Percentiles rank a stretch among this genome's conserved stretches.
phyloP scores from a whole-genome alignment of 768 basidiomycete genomes.

The Hypholoma sublateritium region DNA sequence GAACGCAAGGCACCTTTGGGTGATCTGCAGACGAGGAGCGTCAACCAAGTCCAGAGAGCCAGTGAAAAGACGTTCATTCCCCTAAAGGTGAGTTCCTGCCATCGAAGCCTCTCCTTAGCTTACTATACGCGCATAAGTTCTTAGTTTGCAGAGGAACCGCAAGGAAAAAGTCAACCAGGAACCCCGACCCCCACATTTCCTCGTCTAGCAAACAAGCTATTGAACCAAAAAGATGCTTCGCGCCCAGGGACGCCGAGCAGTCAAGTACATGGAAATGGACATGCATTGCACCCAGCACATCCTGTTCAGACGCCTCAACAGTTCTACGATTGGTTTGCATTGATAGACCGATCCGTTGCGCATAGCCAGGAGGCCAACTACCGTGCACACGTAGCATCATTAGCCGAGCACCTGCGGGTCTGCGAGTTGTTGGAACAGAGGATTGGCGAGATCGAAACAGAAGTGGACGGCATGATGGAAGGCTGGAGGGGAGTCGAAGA shows the following conservation, averaged over 20 bases:
- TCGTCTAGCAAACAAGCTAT: slow-evolving; percentile 15
- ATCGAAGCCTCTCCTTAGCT: neutral
- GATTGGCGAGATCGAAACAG: slow-evolving; percentile 70
- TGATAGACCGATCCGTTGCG: slow-evolving; percentile 86
- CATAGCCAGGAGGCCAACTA: slow-evolving; percentile 95
- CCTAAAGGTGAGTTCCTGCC: slow-evolving; percentile 55
- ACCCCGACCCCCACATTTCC: slow-evolving; percentile 12
- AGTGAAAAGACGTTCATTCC: slow-evolving; percentile 48
- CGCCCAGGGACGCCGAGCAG: slow-evolving; percentile 43
- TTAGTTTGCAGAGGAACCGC: slow-evolving; percentile 18
- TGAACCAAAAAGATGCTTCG: slow-evolving; percentile 23
- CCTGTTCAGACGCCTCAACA: slow-evolving; percentile 91
- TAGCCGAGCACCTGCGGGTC: slow-evolving; percentile 72
- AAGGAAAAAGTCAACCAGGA: slow-evolving; percentile 2
- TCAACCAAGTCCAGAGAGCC: slow-evolving; percentile 60
- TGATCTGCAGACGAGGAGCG: slow-evolving; percentile 66
- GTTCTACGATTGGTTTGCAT: slow-evolving; percentile 95
- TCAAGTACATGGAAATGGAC: neutral
- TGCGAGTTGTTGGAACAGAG: slow-evolving; percentile 75
- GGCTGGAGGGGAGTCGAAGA: slow-evolving; percentile 90
- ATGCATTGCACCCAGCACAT: slow-evolving; percentile 61
- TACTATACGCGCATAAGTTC: slow-evolving; percentile 1
- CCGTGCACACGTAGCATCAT: slow-evolving; percentile 75
- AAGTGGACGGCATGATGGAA: slow-evolving; percentile 80
- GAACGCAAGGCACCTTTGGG: slow-evolving; percentile 77